phyloP scores from a whole-genome alignment of 768 basidiomycete genomes.

The Udeniomyces megalosporus region DNA sequence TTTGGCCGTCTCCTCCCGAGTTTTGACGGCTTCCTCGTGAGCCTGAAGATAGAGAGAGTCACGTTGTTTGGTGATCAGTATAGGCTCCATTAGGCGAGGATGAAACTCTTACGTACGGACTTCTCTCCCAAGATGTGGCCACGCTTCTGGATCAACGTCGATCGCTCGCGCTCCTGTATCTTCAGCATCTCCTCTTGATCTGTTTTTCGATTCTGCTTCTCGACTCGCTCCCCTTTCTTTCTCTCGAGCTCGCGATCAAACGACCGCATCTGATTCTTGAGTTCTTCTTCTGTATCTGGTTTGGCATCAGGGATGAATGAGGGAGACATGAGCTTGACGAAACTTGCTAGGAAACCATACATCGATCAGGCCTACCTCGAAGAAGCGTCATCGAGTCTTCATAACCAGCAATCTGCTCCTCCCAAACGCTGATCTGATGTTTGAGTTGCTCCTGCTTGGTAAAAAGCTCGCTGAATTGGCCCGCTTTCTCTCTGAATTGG shows the following conservation, averaged over 20 bases:
- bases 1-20: constrained; percentile 58
- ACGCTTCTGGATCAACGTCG: background rate
- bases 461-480: constrained; percentile 73
- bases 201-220: constrained; percentile 1
- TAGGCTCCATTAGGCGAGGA: no score
- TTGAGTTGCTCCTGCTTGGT: constrained; percentile 49
- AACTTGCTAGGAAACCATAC: background rate
- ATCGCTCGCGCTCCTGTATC: background rate
- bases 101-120: background rate
- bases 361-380: background rate
- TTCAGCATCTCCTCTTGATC: constrained; percentile 3
- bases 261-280: background rate
- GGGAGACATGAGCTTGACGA: background rate
- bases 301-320: background rate
- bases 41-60: background rate
- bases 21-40: constrained; percentile 46
- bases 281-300: constrained; percentile 6
- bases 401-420: constrained; percentile 11
- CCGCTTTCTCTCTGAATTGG: constrained; percentile 59
- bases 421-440: constrained; percentile 33
- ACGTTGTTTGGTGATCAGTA: background rate
- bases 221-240: background rate
- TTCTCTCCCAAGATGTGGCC: constrained; percentile 5
- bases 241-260: constrained; percentile 9
- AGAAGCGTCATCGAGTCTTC: constrained; percentile 16